Evolutionary conservation across 2,329 filamentous ascomycete species (phyloP).

Genomic region (Colletotrichum cereale): DNA sequence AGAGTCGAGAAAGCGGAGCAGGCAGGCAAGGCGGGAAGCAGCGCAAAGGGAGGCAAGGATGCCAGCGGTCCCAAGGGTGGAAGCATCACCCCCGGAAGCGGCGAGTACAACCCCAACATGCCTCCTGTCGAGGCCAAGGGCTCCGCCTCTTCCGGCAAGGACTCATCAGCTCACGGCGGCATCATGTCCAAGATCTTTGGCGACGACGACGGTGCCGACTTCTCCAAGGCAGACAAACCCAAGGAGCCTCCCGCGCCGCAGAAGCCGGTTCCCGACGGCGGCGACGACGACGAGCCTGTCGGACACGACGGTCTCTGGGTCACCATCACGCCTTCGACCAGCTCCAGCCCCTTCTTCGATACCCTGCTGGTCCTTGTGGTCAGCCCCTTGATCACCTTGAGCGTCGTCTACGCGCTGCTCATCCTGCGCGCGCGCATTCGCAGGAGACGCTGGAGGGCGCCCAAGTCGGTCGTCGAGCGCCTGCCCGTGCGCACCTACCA

Average conservation of each 20-base stretch:
- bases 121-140: slow-evolving; percentile 51
- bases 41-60: slow-evolving; percentile 42
- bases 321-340: slow-evolving; percentile 92
- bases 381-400: slow-evolving; percentile 91
- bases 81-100: slow-evolving; percentile 79
- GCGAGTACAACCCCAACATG: slow-evolving; percentile 67
- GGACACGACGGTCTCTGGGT: slow-evolving; percentile 90
- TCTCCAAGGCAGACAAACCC: slow-evolving; percentile 44
- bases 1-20: slow-evolving; percentile 34
- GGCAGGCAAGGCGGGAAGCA: slow-evolving; percentile 39
- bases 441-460: slow-evolving; percentile 92
- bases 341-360: slow-evolving; percentile 93
- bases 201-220: slow-evolving; percentile 54
- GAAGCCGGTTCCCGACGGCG: slow-evolving; percentile 40
- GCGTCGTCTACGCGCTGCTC: slow-evolving; percentile 90
- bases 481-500: slow-evolving; percentile 97
- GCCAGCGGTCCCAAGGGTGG: slow-evolving; percentile 67
- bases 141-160: slow-evolving; percentile 34
- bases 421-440: slow-evolving; percentile 90
- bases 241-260: slow-evolving; percentile 42
- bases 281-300: slow-evolving; percentile 50
- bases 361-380: slow-evolving; percentile 97
- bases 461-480: slow-evolving; percentile 93
- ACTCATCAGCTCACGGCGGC: slow-evolving; percentile 44
- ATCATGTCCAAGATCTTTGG: slow-evolving; percentile 65